phyloP scores from a whole-genome alignment of 305 asterid species.

The Ilex paraguariensis region DNA sequence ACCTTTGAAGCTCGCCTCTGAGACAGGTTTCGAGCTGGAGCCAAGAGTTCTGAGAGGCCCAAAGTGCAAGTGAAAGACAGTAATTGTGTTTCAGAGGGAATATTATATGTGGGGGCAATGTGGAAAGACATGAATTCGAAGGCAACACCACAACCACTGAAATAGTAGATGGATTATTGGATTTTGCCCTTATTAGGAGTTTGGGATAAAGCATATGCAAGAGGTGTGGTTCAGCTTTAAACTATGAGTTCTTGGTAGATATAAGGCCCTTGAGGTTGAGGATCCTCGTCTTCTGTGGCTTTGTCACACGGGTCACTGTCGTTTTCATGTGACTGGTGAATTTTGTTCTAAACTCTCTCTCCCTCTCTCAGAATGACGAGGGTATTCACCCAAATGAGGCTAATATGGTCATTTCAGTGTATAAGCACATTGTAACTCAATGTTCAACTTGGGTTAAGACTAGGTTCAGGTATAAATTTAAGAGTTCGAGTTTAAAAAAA shows the following conservation, averaged over 20 bases:
- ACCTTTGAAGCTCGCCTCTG: not conserved
- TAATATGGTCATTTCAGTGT: no score
- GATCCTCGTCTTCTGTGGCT: no score
- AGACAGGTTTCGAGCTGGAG: not conserved
- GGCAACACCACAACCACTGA: constrained; percentile 54
- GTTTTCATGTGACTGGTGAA: no score
- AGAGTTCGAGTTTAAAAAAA: no score
- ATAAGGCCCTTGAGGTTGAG: not conserved
- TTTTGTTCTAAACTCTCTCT: no score
- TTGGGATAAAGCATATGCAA: constrained; percentile 21
- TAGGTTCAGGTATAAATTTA: no score
- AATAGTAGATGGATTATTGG: constrained; percentile 12
- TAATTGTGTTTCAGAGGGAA: constrained; percentile 4
- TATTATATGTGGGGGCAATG: constrained; percentile 29
- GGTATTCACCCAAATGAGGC: no score
- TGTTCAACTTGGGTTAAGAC: no score
- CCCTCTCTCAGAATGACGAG: no score
- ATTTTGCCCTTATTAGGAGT: constrained; percentile 5
- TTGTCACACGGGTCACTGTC: no score
- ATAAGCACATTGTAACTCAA: no score
- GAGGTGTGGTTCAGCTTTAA: constrained; percentile 32
- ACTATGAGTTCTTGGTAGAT: constrained; percentile 2
- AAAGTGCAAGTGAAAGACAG: not conserved
- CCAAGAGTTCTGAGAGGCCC: not conserved
- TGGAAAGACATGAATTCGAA: constrained; percentile 24